Conservation (phyloP, 495 filamentous ascomycete genomes). For the Aspergillus coremiiformis region DNA sequence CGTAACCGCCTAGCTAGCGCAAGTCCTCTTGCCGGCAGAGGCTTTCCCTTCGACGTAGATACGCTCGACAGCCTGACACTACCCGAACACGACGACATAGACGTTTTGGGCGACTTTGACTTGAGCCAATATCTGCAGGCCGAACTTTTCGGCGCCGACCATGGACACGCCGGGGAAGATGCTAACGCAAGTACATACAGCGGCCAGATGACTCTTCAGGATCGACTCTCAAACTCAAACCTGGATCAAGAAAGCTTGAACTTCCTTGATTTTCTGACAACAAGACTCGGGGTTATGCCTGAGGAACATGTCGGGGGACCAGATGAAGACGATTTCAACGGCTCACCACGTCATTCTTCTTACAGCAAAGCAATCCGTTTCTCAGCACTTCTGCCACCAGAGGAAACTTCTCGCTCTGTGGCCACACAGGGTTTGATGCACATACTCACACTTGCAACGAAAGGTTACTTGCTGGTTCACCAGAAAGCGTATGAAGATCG, state of each 20-base stretch:
- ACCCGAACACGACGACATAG: constrained; percentile 30
- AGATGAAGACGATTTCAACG: neutral
- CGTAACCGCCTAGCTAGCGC: constrained; percentile 48
- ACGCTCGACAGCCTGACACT: constrained; percentile 29
- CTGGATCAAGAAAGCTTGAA: constrained; percentile 52
- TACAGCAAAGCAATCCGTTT: constrained; percentile 41
- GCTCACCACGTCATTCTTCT: neutral
- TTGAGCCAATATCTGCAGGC: constrained; percentile 34
- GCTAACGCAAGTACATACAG: neutral
- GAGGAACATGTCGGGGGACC: neutral
- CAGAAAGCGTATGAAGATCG: constrained; percentile 21
- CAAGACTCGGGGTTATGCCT: constrained; percentile 6
- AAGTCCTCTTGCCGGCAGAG: constrained; percentile 54
- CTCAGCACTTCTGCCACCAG: constrained; percentile 51
- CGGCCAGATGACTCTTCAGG: constrained; percentile 24
- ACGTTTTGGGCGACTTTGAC: constrained; percentile 35
- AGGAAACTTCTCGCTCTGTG: constrained; percentile 46
- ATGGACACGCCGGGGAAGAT: neutral
- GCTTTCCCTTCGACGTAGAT: constrained; percentile 32
- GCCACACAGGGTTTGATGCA: constrained; percentile 71
- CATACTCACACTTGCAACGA: constrained; percentile 61
- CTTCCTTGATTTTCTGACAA: constrained; percentile 53
- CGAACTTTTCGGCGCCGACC: constrained; percentile 16
- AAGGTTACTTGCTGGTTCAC: constrained; percentile 35
- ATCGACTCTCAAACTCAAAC: constrained; percentile 23